phyloP scores from a whole-genome alignment of 2,329 filamentous ascomycete genomes.

The Claviceps arundinis region DNA sequence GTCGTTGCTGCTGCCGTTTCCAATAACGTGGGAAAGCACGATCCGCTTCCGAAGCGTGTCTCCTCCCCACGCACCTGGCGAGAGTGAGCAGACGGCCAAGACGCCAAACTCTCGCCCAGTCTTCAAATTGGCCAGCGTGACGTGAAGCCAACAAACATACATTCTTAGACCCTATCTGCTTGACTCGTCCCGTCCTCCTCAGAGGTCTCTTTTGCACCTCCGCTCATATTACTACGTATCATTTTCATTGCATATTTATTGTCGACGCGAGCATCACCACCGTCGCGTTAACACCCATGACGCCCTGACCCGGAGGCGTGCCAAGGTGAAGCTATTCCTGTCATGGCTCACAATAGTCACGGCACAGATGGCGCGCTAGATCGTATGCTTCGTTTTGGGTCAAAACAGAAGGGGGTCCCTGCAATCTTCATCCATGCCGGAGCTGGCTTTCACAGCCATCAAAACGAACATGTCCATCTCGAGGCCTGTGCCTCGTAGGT shows the following conservation, averaged over 20 bases:
- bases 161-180: constrained; percentile 1
- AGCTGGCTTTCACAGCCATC: constrained; percentile 79
- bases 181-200: neutral
- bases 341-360: constrained; percentile 34
- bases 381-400: constrained; percentile 22
- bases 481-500: constrained; percentile 77
- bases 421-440: constrained; percentile 94
- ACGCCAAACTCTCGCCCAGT: neutral
- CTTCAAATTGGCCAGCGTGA: neutral
- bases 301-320: constrained; percentile 17
- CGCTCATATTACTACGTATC: constrained; percentile 1
- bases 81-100: neutral
- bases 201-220: constrained; percentile 2
- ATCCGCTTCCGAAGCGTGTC: neutral
- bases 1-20: neutral
- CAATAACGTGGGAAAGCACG: neutral
- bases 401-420: constrained; percentile 30
- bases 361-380: constrained; percentile 29
- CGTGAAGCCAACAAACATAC: neutral
- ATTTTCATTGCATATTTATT: constrained; percentile 7
- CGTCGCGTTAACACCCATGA: constrained; percentile 10
- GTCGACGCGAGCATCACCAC: neutral
- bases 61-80: neutral
- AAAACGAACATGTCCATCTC: constrained; percentile 76
- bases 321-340: constrained; percentile 18